Percentiles rank a stretch among this genome's conserved stretches.
These are phyloP conservation scores for Aspergillus fructus DNA, from an alignment of 2,329 filamentous ascomycete genomes.

Conservation along the genomic window DNA sequence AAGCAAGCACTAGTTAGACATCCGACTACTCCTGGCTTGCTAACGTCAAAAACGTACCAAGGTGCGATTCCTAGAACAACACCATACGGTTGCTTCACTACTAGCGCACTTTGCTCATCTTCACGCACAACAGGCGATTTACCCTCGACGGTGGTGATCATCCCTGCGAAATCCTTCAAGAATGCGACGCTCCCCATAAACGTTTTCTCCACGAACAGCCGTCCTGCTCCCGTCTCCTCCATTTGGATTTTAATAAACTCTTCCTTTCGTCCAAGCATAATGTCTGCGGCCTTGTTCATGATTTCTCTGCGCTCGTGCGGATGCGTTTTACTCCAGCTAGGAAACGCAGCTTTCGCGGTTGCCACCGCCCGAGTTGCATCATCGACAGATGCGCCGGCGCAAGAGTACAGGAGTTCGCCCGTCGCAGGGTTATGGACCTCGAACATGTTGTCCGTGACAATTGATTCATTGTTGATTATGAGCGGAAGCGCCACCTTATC, in stretches of 20 bases:
- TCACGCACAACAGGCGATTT: constrained; percentile 48
- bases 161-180: constrained; percentile 53
- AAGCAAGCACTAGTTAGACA: not conserved
- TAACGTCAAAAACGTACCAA: constrained; percentile 57
- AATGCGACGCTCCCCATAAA: constrained; percentile 34
- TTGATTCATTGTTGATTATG: constrained; percentile 45
- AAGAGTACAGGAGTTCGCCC: constrained; percentile 54
- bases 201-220: constrained; percentile 37
- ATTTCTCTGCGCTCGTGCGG: constrained; percentile 65
- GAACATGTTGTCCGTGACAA: constrained; percentile 41
- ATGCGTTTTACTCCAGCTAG: constrained; percentile 65
- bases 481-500: constrained; percentile 34
- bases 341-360: constrained; percentile 67
- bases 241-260: constrained; percentile 63
- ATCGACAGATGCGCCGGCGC: constrained; percentile 56
- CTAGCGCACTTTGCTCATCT: constrained; percentile 58
- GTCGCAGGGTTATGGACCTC: constrained; percentile 57
- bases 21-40: not conserved
- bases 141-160: constrained; percentile 50
- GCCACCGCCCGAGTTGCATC: constrained; percentile 57
- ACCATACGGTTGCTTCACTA: constrained; percentile 74
- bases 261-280: constrained; percentile 54
- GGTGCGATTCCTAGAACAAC: constrained; percentile 78
- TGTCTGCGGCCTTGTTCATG: constrained; percentile 47
- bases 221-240: constrained; percentile 55